Conservation (phyloP, 768 basidiomycete species). For the Lactarius indigo region DNA sequence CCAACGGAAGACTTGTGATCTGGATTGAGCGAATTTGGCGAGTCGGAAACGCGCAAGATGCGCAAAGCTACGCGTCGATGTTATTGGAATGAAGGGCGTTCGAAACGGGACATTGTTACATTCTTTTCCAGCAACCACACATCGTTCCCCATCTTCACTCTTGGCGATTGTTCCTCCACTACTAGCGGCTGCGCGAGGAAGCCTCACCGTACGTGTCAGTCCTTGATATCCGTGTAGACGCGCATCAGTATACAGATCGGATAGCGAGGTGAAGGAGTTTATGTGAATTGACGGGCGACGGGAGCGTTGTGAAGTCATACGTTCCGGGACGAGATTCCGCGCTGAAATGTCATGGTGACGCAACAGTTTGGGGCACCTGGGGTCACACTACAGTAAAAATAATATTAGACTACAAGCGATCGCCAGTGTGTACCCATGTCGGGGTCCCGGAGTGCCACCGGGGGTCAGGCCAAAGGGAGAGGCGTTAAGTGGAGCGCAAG, state of each 20-base stretch:
- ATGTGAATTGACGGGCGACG: constrained; percentile 18
- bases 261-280: neutral
- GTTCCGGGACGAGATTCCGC: neutral
- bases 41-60: constrained; percentile 50
- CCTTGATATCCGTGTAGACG: constrained; percentile 44
- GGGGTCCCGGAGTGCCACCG: neutral
- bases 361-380: neutral
- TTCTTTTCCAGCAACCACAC: constrained; percentile 77
- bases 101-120: constrained; percentile 38
- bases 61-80: constrained; percentile 28
- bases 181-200: constrained; percentile 53
- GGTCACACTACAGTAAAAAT: neutral
- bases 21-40: constrained; percentile 35
- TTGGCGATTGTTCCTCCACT: constrained; percentile 68
- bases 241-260: constrained; percentile 38
- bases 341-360: neutral
- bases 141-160: constrained; percentile 61
- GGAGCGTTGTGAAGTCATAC: constrained; percentile 19
- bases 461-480: neutral
- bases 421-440: neutral
- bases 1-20: constrained; percentile 53
- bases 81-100: neutral
- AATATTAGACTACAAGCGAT: neutral
- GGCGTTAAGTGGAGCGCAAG: neutral
- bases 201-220: constrained; percentile 51